Evolutionary conservation across 768 basidiomycete species (phyloP).

Genomic region (Leccinum disarticulatum): DNA sequence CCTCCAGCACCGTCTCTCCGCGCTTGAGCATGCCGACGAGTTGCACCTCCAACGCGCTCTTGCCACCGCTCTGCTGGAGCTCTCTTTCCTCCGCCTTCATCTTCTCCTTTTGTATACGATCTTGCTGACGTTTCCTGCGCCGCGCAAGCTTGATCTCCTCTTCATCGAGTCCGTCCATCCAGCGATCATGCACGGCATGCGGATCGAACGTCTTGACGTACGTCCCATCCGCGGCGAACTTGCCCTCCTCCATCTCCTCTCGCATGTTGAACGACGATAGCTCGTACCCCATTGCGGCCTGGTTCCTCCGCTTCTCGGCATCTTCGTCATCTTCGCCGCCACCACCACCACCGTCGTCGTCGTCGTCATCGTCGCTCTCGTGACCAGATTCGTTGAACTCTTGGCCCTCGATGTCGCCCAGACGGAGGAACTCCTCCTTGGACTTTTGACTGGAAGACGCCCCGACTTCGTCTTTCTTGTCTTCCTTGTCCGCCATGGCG

Average conservation of each 20-base stretch:
- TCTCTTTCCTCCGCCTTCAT: conserved; percentile 74
- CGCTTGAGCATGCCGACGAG: conserved; percentile 77
- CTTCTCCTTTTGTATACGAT: conserved; percentile 68
- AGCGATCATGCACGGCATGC: conserved; percentile 88
- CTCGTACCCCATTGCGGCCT: conserved; percentile 90
- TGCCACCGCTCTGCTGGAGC: conserved; percentile 64
- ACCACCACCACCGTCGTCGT: conserved; percentile 11
- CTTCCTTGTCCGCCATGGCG: conserved; percentile 60
- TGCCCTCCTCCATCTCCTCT: conserved; percentile 97
- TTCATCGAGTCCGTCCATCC: conserved; percentile 93
- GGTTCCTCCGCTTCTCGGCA: conserved; percentile 70
- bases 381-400: conserved; percentile 56
- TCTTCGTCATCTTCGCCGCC: conserved; percentile 61
- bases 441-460: conserved; percentile 55
- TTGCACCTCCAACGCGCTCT: conserved; percentile 59
- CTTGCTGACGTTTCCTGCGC: conserved; percentile 70
- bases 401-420: conserved; percentile 97
- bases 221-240: conserved; percentile 91
- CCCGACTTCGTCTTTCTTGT: conserved; percentile 45
- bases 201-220: conserved; percentile 87
- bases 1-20: conserved; percentile 89
- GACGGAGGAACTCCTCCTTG: conserved; percentile 71
- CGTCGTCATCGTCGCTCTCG: conserved; percentile 39
- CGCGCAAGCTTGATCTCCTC: conserved; percentile 81
- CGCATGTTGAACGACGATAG: conserved; percentile 98